Evolutionary conservation across 2,329 filamentous ascomycete species (phyloP).

Genomic region (Arthrocladium fulminans): DNA sequence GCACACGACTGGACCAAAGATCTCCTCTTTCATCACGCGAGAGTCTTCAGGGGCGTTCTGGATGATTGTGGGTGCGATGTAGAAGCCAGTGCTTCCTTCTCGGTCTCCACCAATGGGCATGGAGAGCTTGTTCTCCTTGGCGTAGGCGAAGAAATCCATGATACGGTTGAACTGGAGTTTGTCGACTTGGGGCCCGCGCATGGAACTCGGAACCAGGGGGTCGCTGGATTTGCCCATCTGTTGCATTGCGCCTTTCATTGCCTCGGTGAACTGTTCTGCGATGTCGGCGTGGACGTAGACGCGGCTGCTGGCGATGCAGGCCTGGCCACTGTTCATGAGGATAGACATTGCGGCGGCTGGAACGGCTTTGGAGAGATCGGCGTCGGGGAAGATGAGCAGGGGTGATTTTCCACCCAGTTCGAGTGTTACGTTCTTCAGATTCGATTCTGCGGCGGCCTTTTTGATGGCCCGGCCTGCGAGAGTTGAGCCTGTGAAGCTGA

Average conservation of each 20-base stretch:
- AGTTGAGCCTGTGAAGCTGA: constrained; percentile 28
- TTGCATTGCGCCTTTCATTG: constrained; percentile 38
- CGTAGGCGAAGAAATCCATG: constrained; percentile 48
- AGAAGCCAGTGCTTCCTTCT: constrained; percentile 41
- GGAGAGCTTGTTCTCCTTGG: constrained; percentile 45
- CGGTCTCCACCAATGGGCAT: constrained; percentile 43
- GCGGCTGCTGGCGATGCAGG: constrained; percentile 46
- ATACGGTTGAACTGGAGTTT: constrained; percentile 56
- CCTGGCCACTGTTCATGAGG: constrained; percentile 53
- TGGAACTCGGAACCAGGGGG: constrained; percentile 34
- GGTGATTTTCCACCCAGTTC: constrained; percentile 32
- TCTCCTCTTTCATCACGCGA: constrained; percentile 49
- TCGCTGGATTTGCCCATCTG: constrained; percentile 23
- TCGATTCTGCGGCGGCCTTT: constrained; percentile 24
- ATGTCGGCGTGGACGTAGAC: constrained; percentile 51
- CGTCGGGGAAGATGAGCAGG: constrained; percentile 29
- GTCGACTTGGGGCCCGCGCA: constrained; percentile 58
- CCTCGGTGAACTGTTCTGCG: constrained; percentile 41
- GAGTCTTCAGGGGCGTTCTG: constrained; percentile 49
- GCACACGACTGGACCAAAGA: constrained; percentile 57
- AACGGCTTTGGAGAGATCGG: constrained; percentile 30
- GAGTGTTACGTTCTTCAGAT: constrained; percentile 29
- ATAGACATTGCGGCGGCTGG: constrained; percentile 42
- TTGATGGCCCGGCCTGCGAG: constrained; percentile 26
- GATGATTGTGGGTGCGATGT: constrained; percentile 52